A percentile compares a stretch with the other conserved stretches of the same genome.
phyloP scores from a whole-genome alignment of 805 yeast genomes.

The Wickerhamiella sorbophila region DNA sequence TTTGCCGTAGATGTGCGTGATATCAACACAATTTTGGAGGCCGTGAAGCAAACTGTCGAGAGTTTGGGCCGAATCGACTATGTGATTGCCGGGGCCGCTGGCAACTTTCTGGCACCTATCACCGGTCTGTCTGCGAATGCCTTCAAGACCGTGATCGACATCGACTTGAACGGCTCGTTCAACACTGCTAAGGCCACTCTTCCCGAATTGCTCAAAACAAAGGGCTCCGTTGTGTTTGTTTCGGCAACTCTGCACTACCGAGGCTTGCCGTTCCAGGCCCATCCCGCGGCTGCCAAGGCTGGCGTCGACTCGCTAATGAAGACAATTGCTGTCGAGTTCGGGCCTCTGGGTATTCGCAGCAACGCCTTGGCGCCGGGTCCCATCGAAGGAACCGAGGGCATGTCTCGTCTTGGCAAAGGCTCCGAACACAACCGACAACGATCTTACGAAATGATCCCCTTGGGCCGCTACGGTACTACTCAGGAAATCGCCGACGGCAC shows the following conservation, averaged over 20 bases:
- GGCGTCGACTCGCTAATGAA: conserved; percentile 82
- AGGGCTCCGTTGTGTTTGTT: conserved; percentile 65
- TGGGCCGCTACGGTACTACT: conserved; percentile 40
- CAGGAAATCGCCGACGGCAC: conserved; percentile 81
- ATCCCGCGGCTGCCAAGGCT: conserved; percentile 92
- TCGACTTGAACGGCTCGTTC: conserved; percentile 77
- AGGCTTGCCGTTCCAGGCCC: conserved; percentile 80
- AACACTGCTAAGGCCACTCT: conserved; percentile 78
- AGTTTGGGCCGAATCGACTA: conserved; percentile 68
- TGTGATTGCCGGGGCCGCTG: conserved; percentile 94
- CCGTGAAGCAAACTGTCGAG: conserved; percentile 51
- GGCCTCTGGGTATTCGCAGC: conserved; percentile 72
- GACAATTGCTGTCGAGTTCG: conserved; percentile 78
- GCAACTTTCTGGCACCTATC: conserved; percentile 75
- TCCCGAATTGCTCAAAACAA: conserved; percentile 45
- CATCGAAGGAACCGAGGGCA: conserved; percentile 77
- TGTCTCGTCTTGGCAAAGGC: conserved; percentile 41
- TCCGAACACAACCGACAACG: conserved; percentile 27
- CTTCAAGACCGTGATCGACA: conserved; percentile 72
- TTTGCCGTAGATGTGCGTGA: conserved; percentile 71
- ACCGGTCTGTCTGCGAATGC: conserved; percentile 71
- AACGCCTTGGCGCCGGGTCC: conserved; percentile 90
- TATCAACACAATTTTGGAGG: conserved; percentile 40
- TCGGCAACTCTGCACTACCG: conserved; percentile 82
- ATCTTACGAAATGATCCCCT: conserved; percentile 38